Conservation (phyloP, 2,329 filamentous ascomycete genomes). For the Pseudogymnoascus sp. region DNA sequence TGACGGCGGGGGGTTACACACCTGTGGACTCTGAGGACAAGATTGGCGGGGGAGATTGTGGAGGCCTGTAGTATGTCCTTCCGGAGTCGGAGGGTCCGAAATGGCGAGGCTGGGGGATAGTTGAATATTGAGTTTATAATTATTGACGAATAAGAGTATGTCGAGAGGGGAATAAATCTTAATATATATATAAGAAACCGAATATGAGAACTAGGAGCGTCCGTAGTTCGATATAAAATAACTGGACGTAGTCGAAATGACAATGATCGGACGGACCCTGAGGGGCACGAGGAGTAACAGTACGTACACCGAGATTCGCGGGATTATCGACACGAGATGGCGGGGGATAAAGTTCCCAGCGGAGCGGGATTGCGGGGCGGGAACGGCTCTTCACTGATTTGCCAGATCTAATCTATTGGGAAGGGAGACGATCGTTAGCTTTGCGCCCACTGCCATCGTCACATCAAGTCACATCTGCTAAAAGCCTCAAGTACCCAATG, state of each 20-base stretch:
- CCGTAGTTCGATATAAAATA: background rate
- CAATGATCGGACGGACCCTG: background rate
- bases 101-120: background rate
- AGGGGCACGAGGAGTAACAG: background rate
- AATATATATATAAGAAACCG: background rate
- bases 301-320: background rate
- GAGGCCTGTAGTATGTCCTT: background rate
- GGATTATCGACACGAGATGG: background rate
- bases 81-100: conserved; percentile 3
- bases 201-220: background rate
- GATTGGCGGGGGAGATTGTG: conserved; percentile 1
- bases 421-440: background rate
- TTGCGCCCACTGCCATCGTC: background rate
- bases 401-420: background rate
- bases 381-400: background rate
- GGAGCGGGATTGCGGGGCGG: conserved; percentile 5
- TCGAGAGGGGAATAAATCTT: background rate
- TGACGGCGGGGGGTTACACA: background rate
- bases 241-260: background rate
- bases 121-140: background rate
- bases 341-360: background rate
- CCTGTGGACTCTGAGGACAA: background rate
- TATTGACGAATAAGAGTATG: conserved; percentile 1
- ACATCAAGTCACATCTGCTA: background rate
- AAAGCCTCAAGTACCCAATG: background rate